A percentile compares a stretch with the other conserved stretches of the same genome.
Evolutionary conservation across 2,329 filamentous ascomycete species (phyloP).

Genomic region (Penicillium aurantiogriseum): DNA sequence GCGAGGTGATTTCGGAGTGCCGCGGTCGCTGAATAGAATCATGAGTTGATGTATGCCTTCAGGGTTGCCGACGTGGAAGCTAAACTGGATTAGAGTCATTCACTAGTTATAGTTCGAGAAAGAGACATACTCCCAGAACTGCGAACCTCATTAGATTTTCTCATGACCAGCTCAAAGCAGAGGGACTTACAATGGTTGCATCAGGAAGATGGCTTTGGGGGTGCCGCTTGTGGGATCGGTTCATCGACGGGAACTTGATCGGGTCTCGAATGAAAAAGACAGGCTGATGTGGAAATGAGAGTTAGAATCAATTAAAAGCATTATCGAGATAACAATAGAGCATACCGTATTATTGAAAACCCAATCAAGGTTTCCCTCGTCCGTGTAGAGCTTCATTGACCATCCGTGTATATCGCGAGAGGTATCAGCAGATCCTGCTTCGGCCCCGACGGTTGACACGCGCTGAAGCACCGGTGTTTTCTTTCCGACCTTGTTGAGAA

Average conservation of each 20-base stretch:
- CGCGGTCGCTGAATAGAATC: conserved; percentile 62
- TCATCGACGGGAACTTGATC: conserved; percentile 68
- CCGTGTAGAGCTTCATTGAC: conserved; percentile 51
- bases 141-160: conserved; percentile 2
- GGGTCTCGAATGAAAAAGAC: conserved; percentile 69
- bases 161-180: neutral
- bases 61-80: conserved; percentile 56
- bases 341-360: conserved; percentile 38
- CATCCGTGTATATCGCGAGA: conserved; percentile 51
- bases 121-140: conserved; percentile 31
- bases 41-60: conserved; percentile 62
- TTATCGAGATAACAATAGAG: neutral
- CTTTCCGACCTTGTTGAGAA: conserved; percentile 55
- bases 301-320: neutral
- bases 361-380: conserved; percentile 53
- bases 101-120: neutral
- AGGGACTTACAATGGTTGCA: conserved; percentile 26
- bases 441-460: conserved; percentile 49
- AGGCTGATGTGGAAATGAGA: conserved; percentile 39
- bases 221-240: conserved; percentile 68
- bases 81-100: conserved; percentile 4
- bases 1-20: conserved; percentile 60
- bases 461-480: conserved; percentile 51
- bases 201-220: conserved; percentile 27
- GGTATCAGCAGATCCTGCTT: conserved; percentile 49